Base-by-base conservation (phyloP, 148 eudicot genomes). In the Mesembryanthemum crystallinum region DNA sequence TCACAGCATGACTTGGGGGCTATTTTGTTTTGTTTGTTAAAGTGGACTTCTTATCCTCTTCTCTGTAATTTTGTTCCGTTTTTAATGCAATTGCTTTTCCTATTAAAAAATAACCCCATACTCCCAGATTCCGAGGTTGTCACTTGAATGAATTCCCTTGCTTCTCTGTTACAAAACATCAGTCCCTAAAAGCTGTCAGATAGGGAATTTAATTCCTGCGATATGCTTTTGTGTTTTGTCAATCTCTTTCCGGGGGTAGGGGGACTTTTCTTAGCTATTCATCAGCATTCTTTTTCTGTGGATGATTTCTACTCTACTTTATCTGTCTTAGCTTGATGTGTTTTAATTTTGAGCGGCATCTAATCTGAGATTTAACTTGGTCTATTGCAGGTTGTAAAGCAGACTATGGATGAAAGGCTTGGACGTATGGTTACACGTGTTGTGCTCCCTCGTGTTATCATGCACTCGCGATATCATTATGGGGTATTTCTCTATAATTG, bases 391-490 rank as follows among this genome's bases (percentile, higher is more conserved):
- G 98, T 95, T 66, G 83, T 92, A 61, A 85, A 88, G 62, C 94
- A 90, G 73, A 82, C 64, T 37, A 73, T 87, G 83, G 98, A 95
- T 82, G 97, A 92, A 77, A 89, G 78, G 85, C 88, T 95, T 68
- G 94, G 98, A 49, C 83, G 98, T 21, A 81, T 80, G 77, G 97
- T 95, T 47, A 95, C 97, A 66, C 91, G 94, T 78, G 97, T 95
- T 71, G 97, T 92, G 79, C 96, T 95, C 59, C 98, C 98, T 73
- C 97, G 92, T 43, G 98, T 95, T 82, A 78, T 95, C 71, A 92
- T 95, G 97, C 98, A 95, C 79, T 88, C 98, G 2, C 96, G 97
- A 30, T 82, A 86, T 83, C 98, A 95, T 85, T 95, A 89, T 70
- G 96, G 96, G 92, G 98, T 95, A 92, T 33, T 55, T 69, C 42